Base-by-base conservation (phyloP, 2,329 filamentous ascomycete species). In the Pseudogymnoascus sp. region DNA sequence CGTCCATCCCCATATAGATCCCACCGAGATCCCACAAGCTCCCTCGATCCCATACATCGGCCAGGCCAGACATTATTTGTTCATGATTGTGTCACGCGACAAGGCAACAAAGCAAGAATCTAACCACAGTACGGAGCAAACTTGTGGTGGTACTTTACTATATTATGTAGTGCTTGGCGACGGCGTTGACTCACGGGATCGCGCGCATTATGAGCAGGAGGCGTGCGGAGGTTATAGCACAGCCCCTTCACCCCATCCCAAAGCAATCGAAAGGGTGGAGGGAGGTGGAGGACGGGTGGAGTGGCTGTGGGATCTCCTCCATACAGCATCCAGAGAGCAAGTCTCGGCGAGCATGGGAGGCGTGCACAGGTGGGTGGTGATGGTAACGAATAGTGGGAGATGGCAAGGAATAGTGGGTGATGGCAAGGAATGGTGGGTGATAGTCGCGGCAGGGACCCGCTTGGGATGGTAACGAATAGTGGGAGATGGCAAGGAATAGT, bases 71-170 rank as follows among this genome's bases (percentile, higher is more conserved):
- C 43, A 29, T 52, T 52, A 14, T 52, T 29, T 52, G 23, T 11
- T 52, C 45, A 52, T 52, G 7, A 52, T 52, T 29, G 26, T 52
- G 45, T 52, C 45, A 52, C 45, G 45, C 45, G 45, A 52, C 45
- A 52, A 52, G 45, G 45, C 45, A 52, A 16, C 45, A 52, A 49
- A 26, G 16, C 33, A 35, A 35, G 10, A 7, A 33, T 33, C 31
- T 19, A 19, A 19, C 19, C 19, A 19, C 19, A 19, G 19, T 19
- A 19, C 19, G 19, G 19, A 19, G 11, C 31, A 16, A 16, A 38
- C 14, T 37, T 2, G 14, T 38, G 14, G 38, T 41, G n/a, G 5
- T n/a, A 37, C 35, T 37, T 33, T 33, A 33, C 31, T 33, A 7
- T 11, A 33, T 12, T 19, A 3, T 21, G 39, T 21, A n/a, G 6